Base-by-base conservation (phyloP, 768 basidiomycete species). In the Strobilomyces confusus region DNA sequence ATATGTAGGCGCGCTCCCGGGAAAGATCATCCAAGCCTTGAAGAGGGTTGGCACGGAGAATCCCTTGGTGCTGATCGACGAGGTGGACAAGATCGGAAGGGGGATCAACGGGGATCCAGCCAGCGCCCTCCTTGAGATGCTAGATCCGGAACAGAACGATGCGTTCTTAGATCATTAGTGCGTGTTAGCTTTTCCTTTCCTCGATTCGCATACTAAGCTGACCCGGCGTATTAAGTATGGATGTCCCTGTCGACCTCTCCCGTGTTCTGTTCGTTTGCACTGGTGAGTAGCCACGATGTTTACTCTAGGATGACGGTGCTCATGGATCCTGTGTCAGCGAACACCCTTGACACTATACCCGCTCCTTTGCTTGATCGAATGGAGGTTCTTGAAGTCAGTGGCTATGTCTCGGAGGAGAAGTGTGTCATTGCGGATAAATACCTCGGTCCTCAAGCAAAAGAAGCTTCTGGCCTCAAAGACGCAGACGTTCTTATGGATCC, bases 211-310 rank as follows among this genome's bases (percentile, higher is more conserved):
- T 20, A 9, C 3, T 25, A 30, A 46, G 5, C 44, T 66, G 53
- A 61, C n/a, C 15, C 26, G 20, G 14, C n/a, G 36, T 43, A 9
- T 40, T 1, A n/a, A 94, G 92, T 72, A 92, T 98, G 84, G 94
- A 98, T 64, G 91, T 98, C 13, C 94, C 94, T 8, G 90, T 98
- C 48, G 95, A 99, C 66, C 80, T 99, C 19, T 98, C 95, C 0
- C 84, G 92, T 37, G 93, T 98, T 26, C 81, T 99, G 3, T 99
- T 99, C 69, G 95, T 99, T 51, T 99, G 97, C 75, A 99, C 95
- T 4, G 80, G 80, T 75, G 64, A 61, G 69, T 58, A 40, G 14
- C 29, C 48, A 36, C 45, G 20, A 37, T 34, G 12, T n/a, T 33
- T 13, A 34, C 51, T 30, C 3, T 29, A 15, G 17, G 11, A 36